Percentiles rank a stretch among this genome's conserved stretches.
Evolutionary conservation across 768 basidiomycete species (phyloP).

Genomic region (Lactifluus rugatus): DNA sequence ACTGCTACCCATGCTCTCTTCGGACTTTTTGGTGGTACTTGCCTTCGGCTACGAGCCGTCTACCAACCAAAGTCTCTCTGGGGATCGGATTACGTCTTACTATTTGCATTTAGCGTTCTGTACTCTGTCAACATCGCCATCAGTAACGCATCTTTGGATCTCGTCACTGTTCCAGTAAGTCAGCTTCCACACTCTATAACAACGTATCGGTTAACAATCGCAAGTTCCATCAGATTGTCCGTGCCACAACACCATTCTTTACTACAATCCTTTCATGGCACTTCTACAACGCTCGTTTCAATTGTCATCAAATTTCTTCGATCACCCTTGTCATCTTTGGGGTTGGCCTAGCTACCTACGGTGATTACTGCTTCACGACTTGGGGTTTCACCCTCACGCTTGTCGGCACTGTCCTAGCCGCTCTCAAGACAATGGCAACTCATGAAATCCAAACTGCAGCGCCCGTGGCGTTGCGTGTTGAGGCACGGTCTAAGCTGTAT

Average conservation of each 20-base stretch:
- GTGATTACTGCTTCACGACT: conserved; percentile 86
- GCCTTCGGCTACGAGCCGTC: conserved; percentile 46
- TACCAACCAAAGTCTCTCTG: conserved; percentile 51
- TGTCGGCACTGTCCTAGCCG: conserved; percentile 82
- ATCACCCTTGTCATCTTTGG: conserved; percentile 82
- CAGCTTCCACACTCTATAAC: not conserved
- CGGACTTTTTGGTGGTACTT: conserved; percentile 70
- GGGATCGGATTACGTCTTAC: conserved; percentile 43
- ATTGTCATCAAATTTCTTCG: conserved; percentile 52
- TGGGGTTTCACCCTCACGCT: conserved; percentile 84
- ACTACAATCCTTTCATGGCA: conserved; percentile 68
- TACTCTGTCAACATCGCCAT: conserved; percentile 94
- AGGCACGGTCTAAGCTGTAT: not conserved
- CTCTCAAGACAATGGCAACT: conserved; percentile 88
- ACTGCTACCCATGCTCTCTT: conserved; percentile 88
- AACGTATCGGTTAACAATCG: not conserved
- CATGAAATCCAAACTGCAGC: conserved; percentile 55
- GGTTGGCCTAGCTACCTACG: conserved; percentile 90
- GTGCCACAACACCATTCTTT: conserved; percentile 88
- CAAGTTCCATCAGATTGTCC: conserved; percentile 95
- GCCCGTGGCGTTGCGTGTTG: conserved; percentile 17
- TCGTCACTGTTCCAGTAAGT: conserved; percentile 85
- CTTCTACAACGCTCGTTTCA: conserved; percentile 56
- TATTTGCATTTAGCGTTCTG: conserved; percentile 76
- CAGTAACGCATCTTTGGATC: conserved; percentile 80